These are phyloP conservation scores for Penicillium turbatum DNA, from an alignment of 495 filamentous ascomycete genomes.

Conservation along the genomic window DNA sequence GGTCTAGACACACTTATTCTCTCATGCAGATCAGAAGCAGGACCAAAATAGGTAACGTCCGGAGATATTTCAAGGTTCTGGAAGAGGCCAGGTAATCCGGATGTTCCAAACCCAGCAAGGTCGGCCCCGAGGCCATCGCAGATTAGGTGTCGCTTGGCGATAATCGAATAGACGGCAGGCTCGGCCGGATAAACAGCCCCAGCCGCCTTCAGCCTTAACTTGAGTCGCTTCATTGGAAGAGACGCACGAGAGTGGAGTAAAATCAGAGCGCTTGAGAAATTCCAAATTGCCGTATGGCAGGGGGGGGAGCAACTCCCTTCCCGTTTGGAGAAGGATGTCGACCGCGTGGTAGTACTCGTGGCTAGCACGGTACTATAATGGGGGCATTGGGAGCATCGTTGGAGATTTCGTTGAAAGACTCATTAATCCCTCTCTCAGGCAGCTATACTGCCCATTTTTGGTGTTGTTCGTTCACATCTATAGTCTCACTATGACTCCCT, in stretches of 20 bases:
- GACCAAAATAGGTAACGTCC: too few species aligned
- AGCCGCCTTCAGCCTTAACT: neutral
- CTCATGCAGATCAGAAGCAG: too few species aligned
- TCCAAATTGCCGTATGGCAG: neutral
- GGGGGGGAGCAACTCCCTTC: neutral
- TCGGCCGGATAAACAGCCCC: neutral
- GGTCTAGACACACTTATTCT: too few species aligned
- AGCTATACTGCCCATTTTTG: conserved; percentile 4
- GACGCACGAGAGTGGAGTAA: neutral
- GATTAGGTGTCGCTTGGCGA: neutral
- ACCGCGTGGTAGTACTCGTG: neutral
- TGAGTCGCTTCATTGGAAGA: neutral
- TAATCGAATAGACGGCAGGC: neutral
- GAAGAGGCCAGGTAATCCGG: too few species aligned
- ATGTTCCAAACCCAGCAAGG: too few species aligned
- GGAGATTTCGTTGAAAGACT: conserved; percentile 6
- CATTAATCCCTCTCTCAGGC: conserved; percentile 2
- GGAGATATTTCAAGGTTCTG: too few species aligned
- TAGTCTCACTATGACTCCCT: conserved; percentile 13
- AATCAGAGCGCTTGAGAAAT: neutral
- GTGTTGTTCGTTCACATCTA: neutral
- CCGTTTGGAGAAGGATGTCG: neutral
- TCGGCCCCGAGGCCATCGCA: too few species aligned
- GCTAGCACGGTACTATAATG: neutral
- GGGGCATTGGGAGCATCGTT: neutral